Evolutionary conservation across 2,329 filamentous ascomycete species (phyloP).

Genomic region (Aspergillus niger): DNA sequence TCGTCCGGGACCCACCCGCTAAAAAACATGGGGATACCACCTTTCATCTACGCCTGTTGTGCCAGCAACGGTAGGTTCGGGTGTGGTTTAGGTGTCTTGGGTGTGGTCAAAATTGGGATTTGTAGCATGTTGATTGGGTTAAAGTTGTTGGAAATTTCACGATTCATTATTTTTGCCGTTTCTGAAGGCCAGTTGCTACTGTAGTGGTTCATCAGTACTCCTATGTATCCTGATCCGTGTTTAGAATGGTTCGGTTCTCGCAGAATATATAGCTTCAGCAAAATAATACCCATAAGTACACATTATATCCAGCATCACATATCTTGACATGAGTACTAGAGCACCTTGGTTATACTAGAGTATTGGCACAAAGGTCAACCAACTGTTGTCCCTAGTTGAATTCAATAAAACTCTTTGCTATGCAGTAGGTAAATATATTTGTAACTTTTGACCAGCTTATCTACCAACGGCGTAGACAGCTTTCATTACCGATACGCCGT

Average conservation of each 20-base stretch:
- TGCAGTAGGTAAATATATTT: background rate
- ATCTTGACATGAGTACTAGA: too few relatives aligned
- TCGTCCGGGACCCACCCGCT: constrained; percentile 15
- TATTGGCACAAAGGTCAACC: too few relatives aligned
- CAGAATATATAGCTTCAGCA: too few relatives aligned
- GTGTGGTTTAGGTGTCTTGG: background rate
- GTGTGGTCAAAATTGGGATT: background rate
- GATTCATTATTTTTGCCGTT: background rate
- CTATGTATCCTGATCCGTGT: too few relatives aligned
- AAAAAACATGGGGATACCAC: constrained; percentile 15
- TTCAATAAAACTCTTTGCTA: background rate
- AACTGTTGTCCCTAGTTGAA: too few relatives aligned
- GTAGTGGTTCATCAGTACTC: too few relatives aligned
- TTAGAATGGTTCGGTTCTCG: too few relatives aligned
- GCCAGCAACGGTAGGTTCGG: background rate
- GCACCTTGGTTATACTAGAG: too few relatives aligned
- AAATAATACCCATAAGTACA: too few relatives aligned
- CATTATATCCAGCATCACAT: too few relatives aligned
- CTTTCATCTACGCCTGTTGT: background rate
- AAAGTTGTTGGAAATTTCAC: too few relatives aligned
- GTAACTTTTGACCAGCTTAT: too few relatives aligned
- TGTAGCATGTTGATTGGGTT: background rate
- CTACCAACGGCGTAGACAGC: background rate
- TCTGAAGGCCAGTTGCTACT: background rate
- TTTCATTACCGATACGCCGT: background rate